phyloP scores from a whole-genome alignment of 2,329 filamentous ascomycete genomes.

The Cladosporium sp. region DNA sequence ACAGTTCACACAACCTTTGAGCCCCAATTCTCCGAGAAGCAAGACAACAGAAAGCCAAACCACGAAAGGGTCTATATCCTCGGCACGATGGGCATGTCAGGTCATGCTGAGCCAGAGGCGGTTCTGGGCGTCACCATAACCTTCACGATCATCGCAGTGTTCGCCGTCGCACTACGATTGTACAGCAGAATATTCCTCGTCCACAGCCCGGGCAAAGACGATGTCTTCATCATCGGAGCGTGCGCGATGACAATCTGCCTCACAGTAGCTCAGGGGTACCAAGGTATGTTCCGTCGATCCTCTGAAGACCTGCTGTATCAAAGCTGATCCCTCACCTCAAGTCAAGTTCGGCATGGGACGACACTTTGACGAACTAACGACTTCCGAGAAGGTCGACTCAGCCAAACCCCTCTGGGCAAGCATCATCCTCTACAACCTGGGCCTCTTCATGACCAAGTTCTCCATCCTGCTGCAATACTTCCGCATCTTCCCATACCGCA shows the following conservation, averaged over 20 bases:
- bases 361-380: slow-evolving; percentile 16
- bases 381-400: slow-evolving; percentile 15
- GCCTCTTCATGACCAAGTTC: slow-evolving; percentile 26
- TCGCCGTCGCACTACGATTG: slow-evolving; percentile 17
- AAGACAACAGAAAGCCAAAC: too few species aligned
- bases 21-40: too few species aligned
- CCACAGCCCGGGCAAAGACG: slow-evolving; percentile 21
- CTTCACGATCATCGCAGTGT: slow-evolving; percentile 17
- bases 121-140: slow-evolving; percentile 17
- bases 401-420: slow-evolving; percentile 23
- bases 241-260: slow-evolving; percentile 1
- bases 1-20: not conserved
- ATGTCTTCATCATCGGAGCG: slow-evolving; percentile 17
- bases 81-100: slow-evolving; percentile 13
- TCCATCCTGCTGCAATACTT: slow-evolving; percentile 32
- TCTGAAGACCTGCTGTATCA: slow-evolving; percentile 18
- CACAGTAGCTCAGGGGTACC: slow-evolving; percentile 4
- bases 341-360: slow-evolving; percentile 26
- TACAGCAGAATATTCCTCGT: slow-evolving; percentile 20
- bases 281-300: slow-evolving; percentile 9
- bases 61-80: not conserved
- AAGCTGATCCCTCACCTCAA: slow-evolving; percentile 10
- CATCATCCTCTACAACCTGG: slow-evolving; percentile 23
- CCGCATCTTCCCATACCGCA: slow-evolving; percentile 27
- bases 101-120: slow-evolving; percentile 17